Evolutionary conservation across 2,329 filamentous ascomycete species (phyloP), one percentile per base, ranked within the genome.

Genomic region (Exophiala dermatitidis): DNA sequence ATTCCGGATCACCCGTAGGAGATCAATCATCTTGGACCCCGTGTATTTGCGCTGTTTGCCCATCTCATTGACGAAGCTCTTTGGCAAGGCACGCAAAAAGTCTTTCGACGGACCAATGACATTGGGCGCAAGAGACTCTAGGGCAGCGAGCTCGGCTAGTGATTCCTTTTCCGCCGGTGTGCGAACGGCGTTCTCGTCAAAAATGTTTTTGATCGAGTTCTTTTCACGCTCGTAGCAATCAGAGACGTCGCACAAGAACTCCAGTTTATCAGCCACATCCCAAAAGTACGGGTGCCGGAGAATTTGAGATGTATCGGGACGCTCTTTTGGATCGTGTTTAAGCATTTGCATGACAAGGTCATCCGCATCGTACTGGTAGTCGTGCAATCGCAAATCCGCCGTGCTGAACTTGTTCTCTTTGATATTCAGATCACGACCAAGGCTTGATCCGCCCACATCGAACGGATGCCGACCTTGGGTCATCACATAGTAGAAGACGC

Each of bases 401-500:
- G 95, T 77, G 63, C 84, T 84, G 67, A 84, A 86, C 53, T 85
- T 84, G 60, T 88, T 88, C 68, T 95, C 94, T 64, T 95, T 90
- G 64, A 98, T 97, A 69, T 98, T 97, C 64, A 94, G 87, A 71
- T 98, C 93, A 48, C 93, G 83, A 32, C 56, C 62, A 82, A 95
- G 94, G 75, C 93, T 97, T 46, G 89, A 84, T 66, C 93, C 90
- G 52, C 93, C 90, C 58, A 90, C 90, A 67, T 96, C 91, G 64
- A 94, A 98, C 0, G 93, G 93, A 68, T 98, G 93, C 1, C 80
- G 82, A 10, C 93, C 93, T 58, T 90, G 87, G 1, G 91, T 96
- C 55, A 98, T 77, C n/a, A 97, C 90, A 68, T 96, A 98, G 73
- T 90, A 97, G 75, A 96, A 98, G n/a, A 98, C 90, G 49, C 95